Evolutionary conservation across 2,329 filamentous ascomycete genomes (phyloP), one percentile per base, ranked within the genome.

Genomic region (Trichoderma brevicompactum): DNA sequence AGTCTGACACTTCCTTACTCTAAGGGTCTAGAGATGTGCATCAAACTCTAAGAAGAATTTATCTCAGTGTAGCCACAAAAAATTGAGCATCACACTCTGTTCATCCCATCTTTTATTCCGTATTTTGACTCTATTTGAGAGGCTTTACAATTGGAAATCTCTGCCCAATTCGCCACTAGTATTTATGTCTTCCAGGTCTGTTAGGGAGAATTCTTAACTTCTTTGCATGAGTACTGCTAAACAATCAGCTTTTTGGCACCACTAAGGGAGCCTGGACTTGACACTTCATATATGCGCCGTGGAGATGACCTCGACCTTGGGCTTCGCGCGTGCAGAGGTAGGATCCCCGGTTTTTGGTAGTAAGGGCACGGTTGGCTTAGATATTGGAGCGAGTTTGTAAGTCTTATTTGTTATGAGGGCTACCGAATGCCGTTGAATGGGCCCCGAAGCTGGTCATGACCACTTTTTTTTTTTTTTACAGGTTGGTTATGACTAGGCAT

Each of bases 1-100:
- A 83, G 69, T 2, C 71, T 72, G 1, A 77, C 74, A 1, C 69
- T 70, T 38, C 75, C 75, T 3, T 78, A 74, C 58, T 64, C 69
- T 1, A 73, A 74, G 1, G 77, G 75, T 0, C 46, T 79, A 3
- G 70, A 74, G 66, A 70, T 79, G 67, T 68, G 69, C 17, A 64
- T 74, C 2, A 72, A 73, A 4, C 7, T 50, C 8, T 40, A 12
- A 49, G 3, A 40, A 12, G 7, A 34, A 9, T 8, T 10, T n/a
- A n/a, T 43, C n/a, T 19, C 28, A 43, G 15, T 56, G n/a, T 32
- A 17, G 23, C 15, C 23, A 17, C 19, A 5, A 5, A 28, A 28
- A 32, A 3, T 13, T n/a, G 32, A 2, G 7, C 7, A 49, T n/a
- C 12, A 49, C 23, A 4, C 7, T 32, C n/a, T 15, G 0, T 2